Percentiles rank a stretch among this genome's conserved stretches.
These are phyloP conservation scores for Amanita inopinata DNA, from an alignment of 768 basidiomycete genomes.

Conservation along the genomic window DNA sequence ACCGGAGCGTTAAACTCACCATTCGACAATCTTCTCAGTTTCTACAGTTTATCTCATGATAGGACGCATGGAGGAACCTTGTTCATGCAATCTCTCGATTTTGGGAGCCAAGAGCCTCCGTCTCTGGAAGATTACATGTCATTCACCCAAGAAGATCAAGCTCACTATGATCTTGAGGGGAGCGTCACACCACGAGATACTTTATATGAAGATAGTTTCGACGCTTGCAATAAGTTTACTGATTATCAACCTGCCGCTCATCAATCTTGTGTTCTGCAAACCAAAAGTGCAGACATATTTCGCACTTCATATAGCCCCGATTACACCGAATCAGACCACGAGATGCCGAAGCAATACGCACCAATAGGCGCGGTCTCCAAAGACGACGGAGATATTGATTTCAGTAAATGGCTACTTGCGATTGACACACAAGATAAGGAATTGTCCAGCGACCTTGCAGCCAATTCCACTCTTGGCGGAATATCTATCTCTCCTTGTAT, in stretches of 20 bases:
- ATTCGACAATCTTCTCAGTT: conserved; percentile 4
- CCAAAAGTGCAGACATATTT: background rate
- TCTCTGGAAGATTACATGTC: background rate
- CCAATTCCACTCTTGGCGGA: background rate
- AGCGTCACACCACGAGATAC: conserved; percentile 1
- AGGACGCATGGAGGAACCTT: background rate
- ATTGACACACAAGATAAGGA: conserved; percentile 1
- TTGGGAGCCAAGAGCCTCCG: background rate
- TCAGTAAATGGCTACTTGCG: conserved; percentile 7
- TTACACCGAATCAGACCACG: background rate
- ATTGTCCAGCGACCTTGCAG: background rate
- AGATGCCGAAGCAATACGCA: background rate
- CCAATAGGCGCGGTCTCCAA: background rate
- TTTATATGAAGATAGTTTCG: background rate
- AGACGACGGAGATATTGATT: conserved; percentile 8
- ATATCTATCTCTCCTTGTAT: too few species aligned
- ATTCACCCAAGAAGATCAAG: background rate
- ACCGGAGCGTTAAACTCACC: background rate
- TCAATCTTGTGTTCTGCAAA: too few species aligned
- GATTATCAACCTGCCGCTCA: too few species aligned
- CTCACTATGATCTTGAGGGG: conserved; percentile 1
- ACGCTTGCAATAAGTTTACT: background rate
- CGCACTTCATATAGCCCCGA: background rate
- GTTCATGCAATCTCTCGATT: background rate
- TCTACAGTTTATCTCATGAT: background rate